Evolutionary conservation across 2,329 filamentous ascomycete genomes (phyloP).

Genomic region (Penicillium sp.): DNA sequence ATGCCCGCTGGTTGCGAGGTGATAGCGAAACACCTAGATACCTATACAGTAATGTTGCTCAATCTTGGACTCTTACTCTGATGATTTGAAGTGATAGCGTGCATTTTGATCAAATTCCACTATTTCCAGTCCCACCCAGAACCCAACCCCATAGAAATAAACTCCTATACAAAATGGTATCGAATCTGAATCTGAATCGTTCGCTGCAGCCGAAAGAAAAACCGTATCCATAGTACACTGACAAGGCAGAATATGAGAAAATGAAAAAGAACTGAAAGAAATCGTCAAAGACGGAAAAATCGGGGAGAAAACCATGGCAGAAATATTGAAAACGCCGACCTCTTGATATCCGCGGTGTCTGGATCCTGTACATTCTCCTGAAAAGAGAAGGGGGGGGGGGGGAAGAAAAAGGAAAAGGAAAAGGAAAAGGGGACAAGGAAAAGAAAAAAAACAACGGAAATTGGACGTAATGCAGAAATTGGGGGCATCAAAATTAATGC

Average conservation of each 20-base stretch:
- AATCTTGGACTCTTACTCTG: no score
- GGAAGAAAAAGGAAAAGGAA: conserved; percentile 10
- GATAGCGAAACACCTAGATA: no score
- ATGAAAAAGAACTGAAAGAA: conserved; percentile 9
- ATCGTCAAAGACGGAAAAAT: conserved; percentile 5
- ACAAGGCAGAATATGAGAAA: conserved; percentile 17
- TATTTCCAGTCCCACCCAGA: conserved; percentile 13
- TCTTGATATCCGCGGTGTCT: conserved; percentile 24
- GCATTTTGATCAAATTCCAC: conserved; percentile 19
- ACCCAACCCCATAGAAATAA: conserved; percentile 17
- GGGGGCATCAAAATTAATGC: not conserved
- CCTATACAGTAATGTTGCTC: no score
- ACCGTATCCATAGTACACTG: conserved; percentile 27
- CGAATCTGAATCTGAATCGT: conserved; percentile 31
- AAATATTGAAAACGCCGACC: conserved; percentile 24
- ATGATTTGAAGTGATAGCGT: not conserved
- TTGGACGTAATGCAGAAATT: not conserved
- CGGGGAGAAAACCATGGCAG: conserved; percentile 12
- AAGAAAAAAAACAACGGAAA: conserved; percentile 3
- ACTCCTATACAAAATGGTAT: conserved; percentile 40
- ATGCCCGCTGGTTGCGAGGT: no score
- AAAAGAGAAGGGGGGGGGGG: not conserved
- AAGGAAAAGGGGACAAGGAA: not conserved
- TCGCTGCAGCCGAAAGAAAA: conserved; percentile 18
- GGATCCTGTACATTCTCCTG: conserved; percentile 26